A percentile compares a stretch with the other conserved stretches of the same genome.
These are phyloP conservation scores for Clonostachys chloroleuca DNA, from an alignment of 2,329 filamentous ascomycete genomes.

Conservation along the genomic window DNA sequence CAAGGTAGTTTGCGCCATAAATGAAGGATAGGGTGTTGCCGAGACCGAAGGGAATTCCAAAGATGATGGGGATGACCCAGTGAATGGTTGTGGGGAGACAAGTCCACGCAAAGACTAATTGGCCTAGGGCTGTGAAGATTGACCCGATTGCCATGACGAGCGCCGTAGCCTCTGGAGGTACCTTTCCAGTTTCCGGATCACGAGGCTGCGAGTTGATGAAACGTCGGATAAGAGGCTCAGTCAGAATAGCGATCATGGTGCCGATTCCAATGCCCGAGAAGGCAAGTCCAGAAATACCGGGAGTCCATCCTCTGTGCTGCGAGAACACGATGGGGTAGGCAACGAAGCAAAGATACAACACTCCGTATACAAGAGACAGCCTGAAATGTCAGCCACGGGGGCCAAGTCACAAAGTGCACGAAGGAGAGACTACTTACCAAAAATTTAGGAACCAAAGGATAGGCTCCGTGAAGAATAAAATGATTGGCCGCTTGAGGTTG, in stretches of 20 bases:
- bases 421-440: constrained; percentile 40
- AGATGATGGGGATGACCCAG: constrained; percentile 76
- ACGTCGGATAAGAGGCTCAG: constrained; percentile 68
- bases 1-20: constrained; percentile 77
- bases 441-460: constrained; percentile 69
- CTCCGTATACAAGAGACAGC: constrained; percentile 79
- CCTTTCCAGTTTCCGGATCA: constrained; percentile 70
- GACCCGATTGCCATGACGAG: constrained; percentile 75
- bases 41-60: constrained; percentile 73
- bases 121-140: constrained; percentile 68
- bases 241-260: constrained; percentile 54
- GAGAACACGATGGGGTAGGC: constrained; percentile 84
- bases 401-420: neutral
- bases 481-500: constrained; percentile 74
- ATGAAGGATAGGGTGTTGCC: constrained; percentile 80
- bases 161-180: constrained; percentile 76
- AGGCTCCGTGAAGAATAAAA: constrained; percentile 75
- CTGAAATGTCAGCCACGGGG: constrained; percentile 27
- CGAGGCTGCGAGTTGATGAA: constrained; percentile 73
- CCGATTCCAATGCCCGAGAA: constrained; percentile 70
- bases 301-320: constrained; percentile 69
- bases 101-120: constrained; percentile 87
- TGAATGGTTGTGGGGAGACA: constrained; percentile 72
- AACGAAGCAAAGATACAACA: constrained; percentile 86
- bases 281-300: constrained; percentile 69